Evolutionary conservation across 2,329 filamentous ascomycete genomes (phyloP).

Genomic region (Calonectria naviculata): DNA sequence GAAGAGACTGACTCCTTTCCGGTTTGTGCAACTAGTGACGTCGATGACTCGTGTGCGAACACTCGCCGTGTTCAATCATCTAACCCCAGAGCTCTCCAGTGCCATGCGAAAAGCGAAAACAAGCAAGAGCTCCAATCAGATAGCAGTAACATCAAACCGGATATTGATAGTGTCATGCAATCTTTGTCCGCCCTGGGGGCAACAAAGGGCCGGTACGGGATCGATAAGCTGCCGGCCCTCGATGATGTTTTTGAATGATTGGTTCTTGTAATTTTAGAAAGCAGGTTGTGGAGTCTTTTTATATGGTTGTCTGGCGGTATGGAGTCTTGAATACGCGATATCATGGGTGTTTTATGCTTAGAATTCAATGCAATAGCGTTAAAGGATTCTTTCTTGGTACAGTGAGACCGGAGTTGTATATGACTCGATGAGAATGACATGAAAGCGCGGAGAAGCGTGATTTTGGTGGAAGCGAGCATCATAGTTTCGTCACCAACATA

Average conservation of each 20-base stretch:
- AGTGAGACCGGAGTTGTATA: too few species aligned
- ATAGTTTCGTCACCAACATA: too few species aligned
- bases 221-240: neutral
- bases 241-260: neutral
- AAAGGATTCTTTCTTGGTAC: too few species aligned
- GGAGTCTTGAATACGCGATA: neutral
- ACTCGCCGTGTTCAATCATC: too few species aligned
- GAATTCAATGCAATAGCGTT: too few species aligned
- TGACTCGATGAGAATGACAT: too few species aligned
- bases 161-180: neutral
- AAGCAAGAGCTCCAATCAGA: neutral
- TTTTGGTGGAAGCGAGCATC: too few species aligned
- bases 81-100: neutral
- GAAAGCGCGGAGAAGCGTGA: too few species aligned
- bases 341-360: too few species aligned
- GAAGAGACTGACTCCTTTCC: too few species aligned
- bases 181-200: neutral
- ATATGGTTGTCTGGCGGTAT: neutral
- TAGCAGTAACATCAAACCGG: neutral
- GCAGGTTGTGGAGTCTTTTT: neutral
- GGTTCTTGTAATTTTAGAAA: neutral
- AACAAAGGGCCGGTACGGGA: neutral
- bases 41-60: too few species aligned
- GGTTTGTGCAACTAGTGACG: too few species aligned
- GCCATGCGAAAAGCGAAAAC: neutral